phyloP scores from a whole-genome alignment of 1,139 yeast species.

The Suhomyces coccinellae region DNA sequence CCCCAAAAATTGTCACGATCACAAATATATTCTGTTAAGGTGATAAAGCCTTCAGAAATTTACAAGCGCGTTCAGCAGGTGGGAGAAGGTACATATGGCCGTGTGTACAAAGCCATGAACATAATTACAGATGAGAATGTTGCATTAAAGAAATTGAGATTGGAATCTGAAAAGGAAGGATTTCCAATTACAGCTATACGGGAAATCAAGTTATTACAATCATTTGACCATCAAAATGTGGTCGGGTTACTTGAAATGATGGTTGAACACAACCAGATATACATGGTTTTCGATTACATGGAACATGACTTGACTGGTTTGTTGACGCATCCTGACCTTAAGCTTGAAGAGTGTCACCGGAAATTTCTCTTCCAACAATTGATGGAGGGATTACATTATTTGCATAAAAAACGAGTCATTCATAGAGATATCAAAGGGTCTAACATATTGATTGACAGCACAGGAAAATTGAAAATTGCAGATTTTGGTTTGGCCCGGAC shows the following conservation, averaged over 20 bases:
- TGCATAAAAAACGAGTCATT: constrained; percentile 76
- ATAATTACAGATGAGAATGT: constrained; percentile 67
- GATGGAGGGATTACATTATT: constrained; percentile 75
- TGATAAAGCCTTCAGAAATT: constrained; percentile 28
- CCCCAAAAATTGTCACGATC: constrained; percentile 13
- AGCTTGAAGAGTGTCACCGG: constrained; percentile 63
- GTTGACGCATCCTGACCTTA: constrained; percentile 71
- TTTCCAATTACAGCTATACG: constrained; percentile 95
- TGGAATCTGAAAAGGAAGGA: constrained; percentile 90
- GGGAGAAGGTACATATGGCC: constrained; percentile 54
- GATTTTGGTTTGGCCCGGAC: constrained; percentile 93
- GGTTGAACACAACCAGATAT: constrained; percentile 77
- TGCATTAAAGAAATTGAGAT: constrained; percentile 79
- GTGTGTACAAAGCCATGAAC: constrained; percentile 60
- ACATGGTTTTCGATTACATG: constrained; percentile 91
- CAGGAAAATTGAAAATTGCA: constrained; percentile 80
- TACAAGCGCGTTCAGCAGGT: constrained; percentile 47
- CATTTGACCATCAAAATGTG: constrained; percentile 80
- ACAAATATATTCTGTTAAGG: constrained; percentile 39
- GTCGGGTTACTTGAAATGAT: constrained; percentile 86
- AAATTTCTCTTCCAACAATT: constrained; percentile 78
- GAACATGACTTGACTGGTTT: constrained; percentile 93
- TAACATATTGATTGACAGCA: constrained; percentile 71
- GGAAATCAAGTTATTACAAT: constrained; percentile 83
- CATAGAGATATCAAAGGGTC: constrained; percentile 97